Base-by-base conservation (phyloP, 2,329 filamentous ascomycete genomes). In the Falciphora oryzae region DNA sequence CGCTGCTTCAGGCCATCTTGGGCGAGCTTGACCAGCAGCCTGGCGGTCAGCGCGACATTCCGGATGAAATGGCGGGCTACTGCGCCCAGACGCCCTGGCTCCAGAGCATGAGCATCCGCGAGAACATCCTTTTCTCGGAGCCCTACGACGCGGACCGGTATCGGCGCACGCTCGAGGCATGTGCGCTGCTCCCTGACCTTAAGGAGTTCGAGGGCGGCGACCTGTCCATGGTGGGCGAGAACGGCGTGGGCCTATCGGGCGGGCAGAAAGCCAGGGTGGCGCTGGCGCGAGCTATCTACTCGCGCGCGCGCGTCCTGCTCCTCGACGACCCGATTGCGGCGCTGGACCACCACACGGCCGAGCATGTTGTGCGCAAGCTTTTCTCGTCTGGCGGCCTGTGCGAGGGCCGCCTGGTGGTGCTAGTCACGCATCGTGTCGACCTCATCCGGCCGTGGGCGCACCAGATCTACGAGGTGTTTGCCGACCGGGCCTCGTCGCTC, bases 371-470 rank as follows among this genome's bases (percentile, higher is more conserved):
- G 82, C 84, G 77, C 67, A 85, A 79, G 74, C 83, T 78, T 68
- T 80, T 92, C 63, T 64, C 66, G 0, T 69, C 73, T 1, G 72
- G 73, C 11, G 68, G 68, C 4, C 67, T 77, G n/a, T 74, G 72
- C 67, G 81, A 83, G 27, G 83, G 84, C 0, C 83, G 91, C 7
- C 91, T 89, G 0, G 88, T 91, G 0, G 84, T 95, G n/a, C 85
- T 93, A 57, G 91, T 94, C 61, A 93, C 92, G 0, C 90, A 93
- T 72, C 83, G 88, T 53, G 88, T 93, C n/a, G 89, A 93, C 66
- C 78, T 97, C 13, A 91, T 92, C 66, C 83, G 86, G 27, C 81
- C 84, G n/a, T 79, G 93, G 58, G 91, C 92, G 2, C 80, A 88
- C 61, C 90, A 95, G 71, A 83, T 92, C 22, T 77, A 97, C 13